Conservation (phyloP, 2,329 filamentous ascomycete genomes). For the Colletotrichum horii region DNA sequence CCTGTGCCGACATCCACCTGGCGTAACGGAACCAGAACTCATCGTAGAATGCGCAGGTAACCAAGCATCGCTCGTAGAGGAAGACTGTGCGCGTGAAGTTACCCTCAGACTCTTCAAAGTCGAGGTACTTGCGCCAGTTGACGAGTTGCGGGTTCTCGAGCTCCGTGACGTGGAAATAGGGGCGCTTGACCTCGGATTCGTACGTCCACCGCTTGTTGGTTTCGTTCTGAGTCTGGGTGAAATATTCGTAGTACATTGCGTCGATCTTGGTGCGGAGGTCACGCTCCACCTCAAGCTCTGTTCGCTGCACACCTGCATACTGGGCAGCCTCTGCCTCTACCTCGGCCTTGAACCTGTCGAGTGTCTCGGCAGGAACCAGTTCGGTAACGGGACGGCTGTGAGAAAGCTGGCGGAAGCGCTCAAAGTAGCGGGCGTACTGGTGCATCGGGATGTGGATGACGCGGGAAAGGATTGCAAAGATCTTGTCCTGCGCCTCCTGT, state of each 20-base stretch:
- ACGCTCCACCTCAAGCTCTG: constrained; percentile 81
- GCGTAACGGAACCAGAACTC: constrained; percentile 99
- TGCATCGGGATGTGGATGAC: constrained; percentile 93
- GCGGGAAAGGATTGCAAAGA: constrained; percentile 82
- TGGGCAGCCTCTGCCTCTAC: constrained; percentile 68
- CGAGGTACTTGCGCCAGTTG: constrained; percentile 96
- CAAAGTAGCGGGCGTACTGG: constrained; percentile 93
- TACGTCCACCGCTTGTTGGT: constrained; percentile 94
- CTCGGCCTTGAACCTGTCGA: constrained; percentile 74
- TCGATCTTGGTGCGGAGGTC: constrained; percentile 84
- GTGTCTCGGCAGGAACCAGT: constrained; percentile 70
- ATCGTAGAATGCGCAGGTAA: constrained; percentile 93
- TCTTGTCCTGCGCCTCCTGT: constrained; percentile 80
- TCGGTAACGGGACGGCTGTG: constrained; percentile 76
- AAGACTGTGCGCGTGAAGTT: constrained; percentile 77
- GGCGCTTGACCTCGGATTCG: constrained; percentile 92
- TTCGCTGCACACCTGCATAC: constrained; percentile 58
- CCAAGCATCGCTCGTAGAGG: constrained; percentile 91
- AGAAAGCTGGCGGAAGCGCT: constrained; percentile 82
- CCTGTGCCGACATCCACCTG: constrained; percentile 86
- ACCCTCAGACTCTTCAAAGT: constrained; percentile 90
- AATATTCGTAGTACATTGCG: constrained; percentile 79
- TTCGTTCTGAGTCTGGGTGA: constrained; percentile 82
- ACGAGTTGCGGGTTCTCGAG: constrained; percentile 82
- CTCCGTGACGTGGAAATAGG: constrained; percentile 96